Percentiles rank a stretch among this genome's conserved stretches.
These are phyloP conservation scores for Ceriops zippeliana DNA, from an alignment of 345 rosid species.

Conservation along the genomic window DNA sequence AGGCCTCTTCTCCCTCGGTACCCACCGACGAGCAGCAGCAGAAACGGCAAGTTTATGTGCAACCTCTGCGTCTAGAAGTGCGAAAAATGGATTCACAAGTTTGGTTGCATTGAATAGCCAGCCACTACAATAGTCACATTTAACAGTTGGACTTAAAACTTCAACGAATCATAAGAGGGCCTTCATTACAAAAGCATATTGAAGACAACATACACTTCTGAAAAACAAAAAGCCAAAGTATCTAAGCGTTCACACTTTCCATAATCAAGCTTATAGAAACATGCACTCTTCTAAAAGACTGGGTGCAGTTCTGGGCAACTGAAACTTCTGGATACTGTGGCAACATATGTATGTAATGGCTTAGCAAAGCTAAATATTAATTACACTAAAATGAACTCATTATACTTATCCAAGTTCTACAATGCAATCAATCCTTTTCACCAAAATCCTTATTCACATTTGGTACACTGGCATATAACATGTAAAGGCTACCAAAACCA, in stretches of 20 bases:
- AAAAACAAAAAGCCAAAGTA: neutral
- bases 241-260: neutral
- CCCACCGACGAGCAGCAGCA: conserved; percentile 97
- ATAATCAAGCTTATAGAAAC: neutral
- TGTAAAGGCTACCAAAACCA: neutral
- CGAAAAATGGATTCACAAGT: conserved; percentile 90
- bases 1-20: conserved; percentile 91
- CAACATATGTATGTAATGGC: neutral
- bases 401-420: neutral
- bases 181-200: neutral
- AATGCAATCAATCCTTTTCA: neutral
- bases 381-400: neutral
- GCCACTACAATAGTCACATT: conserved; percentile 49
- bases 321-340: too few species aligned
- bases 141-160: neutral
- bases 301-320: too few species aligned
- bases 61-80: conserved; percentile 89
- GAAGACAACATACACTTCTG: neutral
- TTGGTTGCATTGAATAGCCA: conserved; percentile 94
- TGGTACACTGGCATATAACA: neutral
- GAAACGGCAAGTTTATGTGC: conserved; percentile 85
- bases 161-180: neutral
- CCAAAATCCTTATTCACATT: neutral
- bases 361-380: neutral
- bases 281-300: too few species aligned